phyloP scores from a whole-genome alignment of 1,139 yeast species.

The Yamadazyma songkhlaensis region DNA sequence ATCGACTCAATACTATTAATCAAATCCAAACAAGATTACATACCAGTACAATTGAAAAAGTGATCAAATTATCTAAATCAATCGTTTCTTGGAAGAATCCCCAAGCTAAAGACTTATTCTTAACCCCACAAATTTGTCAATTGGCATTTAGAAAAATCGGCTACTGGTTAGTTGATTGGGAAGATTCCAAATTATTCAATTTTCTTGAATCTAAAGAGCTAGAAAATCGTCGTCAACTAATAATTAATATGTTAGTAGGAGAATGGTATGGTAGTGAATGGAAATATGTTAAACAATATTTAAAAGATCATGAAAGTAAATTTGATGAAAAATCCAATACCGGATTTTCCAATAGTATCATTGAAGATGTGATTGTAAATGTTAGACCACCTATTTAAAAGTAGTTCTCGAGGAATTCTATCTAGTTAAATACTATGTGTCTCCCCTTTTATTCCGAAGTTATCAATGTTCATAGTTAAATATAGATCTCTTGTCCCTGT shows the following conservation, averaged over 20 bases:
- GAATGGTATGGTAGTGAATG: slow-evolving; percentile 50
- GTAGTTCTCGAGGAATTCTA: too few relatives aligned
- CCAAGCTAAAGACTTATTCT: slow-evolving; percentile 17
- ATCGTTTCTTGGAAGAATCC: slow-evolving; percentile 28
- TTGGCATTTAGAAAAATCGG: slow-evolving; percentile 43
- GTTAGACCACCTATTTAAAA: slow-evolving; percentile 42
- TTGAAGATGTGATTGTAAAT: slow-evolving; percentile 35
- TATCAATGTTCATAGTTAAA: too few relatives aligned
- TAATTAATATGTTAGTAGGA: slow-evolving; percentile 39
- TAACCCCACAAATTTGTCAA: slow-evolving; percentile 41
- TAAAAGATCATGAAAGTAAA: slow-evolving; percentile 19
- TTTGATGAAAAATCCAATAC: slow-evolving; percentile 26
- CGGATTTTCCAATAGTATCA: slow-evolving; percentile 33
- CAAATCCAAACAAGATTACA: slow-evolving; percentile 36
- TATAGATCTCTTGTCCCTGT: too few relatives aligned
- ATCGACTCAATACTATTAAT: slow-evolving; percentile 38
- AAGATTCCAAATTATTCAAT: slow-evolving; percentile 18
- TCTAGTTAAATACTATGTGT: too few relatives aligned
- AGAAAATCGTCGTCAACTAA: slow-evolving; percentile 19
- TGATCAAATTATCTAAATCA: slow-evolving; percentile 25
- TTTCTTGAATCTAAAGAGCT: slow-evolving; percentile 6
- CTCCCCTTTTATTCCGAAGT: too few relatives aligned
- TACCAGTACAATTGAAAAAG: slow-evolving; percentile 29
- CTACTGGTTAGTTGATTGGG: slow-evolving; percentile 50
- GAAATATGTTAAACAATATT: slow-evolving; percentile 30